These are phyloP conservation scores for Pestalotiopsis fici DNA, from an alignment of 2,329 filamentous ascomycete species.

Conservation along the genomic window DNA sequence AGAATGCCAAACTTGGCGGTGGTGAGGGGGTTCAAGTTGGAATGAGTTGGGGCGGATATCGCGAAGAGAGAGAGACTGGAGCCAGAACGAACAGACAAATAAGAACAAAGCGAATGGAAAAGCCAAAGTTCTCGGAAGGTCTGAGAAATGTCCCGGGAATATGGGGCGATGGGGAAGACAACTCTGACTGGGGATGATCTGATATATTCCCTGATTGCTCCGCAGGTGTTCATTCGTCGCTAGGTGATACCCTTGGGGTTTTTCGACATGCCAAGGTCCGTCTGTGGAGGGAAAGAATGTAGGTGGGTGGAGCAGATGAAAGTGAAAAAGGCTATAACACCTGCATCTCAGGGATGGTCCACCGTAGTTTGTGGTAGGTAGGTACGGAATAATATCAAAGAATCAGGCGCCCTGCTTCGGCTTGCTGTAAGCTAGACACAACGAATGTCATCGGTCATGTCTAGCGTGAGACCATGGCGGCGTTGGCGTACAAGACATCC, in stretches of 20 bases:
- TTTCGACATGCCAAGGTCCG: background rate
- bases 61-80: background rate
- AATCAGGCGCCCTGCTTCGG: background rate
- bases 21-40: background rate
- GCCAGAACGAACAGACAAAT: background rate
- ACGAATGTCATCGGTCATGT: background rate
- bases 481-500: background rate
- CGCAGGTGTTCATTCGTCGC: background rate
- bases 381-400: background rate
- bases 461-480: background rate
- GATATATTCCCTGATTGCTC: background rate
- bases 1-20: background rate
- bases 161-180: background rate
- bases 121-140: background rate
- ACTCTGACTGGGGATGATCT: background rate
- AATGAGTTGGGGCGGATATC: background rate
- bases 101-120: background rate
- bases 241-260: background rate
- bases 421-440: background rate
- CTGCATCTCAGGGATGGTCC: background rate
- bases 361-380: background rate
- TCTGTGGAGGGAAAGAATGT: background rate
- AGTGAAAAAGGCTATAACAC: background rate
- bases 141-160: background rate
- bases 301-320: background rate